Evolutionary conservation across 768 basidiomycete genomes (phyloP).

Genomic region (Rhodotorula kratochvilovae): DNA sequence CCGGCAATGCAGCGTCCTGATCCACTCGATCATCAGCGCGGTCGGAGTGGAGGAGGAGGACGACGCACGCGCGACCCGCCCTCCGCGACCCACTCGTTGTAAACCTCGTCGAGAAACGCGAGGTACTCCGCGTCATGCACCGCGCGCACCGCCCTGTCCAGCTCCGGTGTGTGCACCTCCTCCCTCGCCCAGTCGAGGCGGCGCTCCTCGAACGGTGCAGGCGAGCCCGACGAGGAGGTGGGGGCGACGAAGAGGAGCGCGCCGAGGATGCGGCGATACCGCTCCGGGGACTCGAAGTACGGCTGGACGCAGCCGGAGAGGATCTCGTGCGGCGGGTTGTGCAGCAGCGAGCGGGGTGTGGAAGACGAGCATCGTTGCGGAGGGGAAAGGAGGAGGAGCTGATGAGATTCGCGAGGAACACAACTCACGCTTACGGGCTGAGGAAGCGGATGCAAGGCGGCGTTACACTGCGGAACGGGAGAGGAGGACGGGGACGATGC

Average conservation of each 20-base stretch:
- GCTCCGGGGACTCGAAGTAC: conserved; percentile 47
- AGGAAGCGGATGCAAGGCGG: no score
- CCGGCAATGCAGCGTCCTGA: conserved; percentile 47
- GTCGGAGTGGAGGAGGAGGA: neutral
- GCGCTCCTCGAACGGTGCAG: conserved; percentile 23
- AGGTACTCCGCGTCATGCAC: conserved; percentile 46
- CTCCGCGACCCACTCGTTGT: conserved; percentile 44
- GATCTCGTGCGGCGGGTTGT: conserved; percentile 47
- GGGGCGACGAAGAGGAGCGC: conserved; percentile 34
- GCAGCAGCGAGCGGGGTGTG: conserved; percentile 30
- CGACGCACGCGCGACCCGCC: conserved; percentile 43
- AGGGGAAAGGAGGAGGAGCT: neutral
- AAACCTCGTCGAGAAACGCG: conserved; percentile 44
- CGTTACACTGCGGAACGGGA: no score
- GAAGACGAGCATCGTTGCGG: conserved; percentile 2
- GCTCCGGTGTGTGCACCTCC: conserved; percentile 24
- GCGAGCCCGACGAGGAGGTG: neutral
- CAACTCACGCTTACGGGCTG: no score
- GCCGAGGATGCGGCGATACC: conserved; percentile 41
- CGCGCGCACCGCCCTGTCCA: conserved; percentile 10
- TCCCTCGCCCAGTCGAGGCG: conserved; percentile 8
- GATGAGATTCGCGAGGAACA: no score
- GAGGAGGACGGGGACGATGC: no score
- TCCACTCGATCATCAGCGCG: neutral
- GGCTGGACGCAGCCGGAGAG: conserved; percentile 43